phyloP scores from a whole-genome alignment of 2,329 filamentous ascomycete genomes.

The Penicillium polonicum region DNA sequence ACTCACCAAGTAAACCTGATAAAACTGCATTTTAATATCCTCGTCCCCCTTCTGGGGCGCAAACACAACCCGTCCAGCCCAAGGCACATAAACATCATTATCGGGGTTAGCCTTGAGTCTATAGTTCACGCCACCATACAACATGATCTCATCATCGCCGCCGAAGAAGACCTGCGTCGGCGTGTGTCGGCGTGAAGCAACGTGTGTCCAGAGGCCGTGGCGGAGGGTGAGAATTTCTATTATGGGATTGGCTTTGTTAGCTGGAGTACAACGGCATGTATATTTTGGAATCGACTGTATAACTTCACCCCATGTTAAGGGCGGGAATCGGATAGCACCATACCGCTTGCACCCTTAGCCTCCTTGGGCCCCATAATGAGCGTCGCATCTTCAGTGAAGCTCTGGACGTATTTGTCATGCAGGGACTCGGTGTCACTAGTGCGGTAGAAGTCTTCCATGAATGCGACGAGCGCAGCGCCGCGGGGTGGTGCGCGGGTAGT shows the following conservation, averaged over 20 bases:
- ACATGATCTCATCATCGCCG: slow-evolving; percentile 37
- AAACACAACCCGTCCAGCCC: slow-evolving; percentile 40
- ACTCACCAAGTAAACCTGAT: slow-evolving; percentile 44
- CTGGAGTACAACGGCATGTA: not conserved
- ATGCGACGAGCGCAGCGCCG: slow-evolving; percentile 28
- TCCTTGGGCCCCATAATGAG: slow-evolving; percentile 41
- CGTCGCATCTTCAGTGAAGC: slow-evolving; percentile 38
- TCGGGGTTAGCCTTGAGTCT: slow-evolving; percentile 31
- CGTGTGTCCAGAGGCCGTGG: slow-evolving; percentile 39
- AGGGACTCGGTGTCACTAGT: slow-evolving; percentile 37
- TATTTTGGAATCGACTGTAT: not conserved
- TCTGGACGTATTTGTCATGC: slow-evolving; percentile 37
- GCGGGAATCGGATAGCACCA: not conserved
- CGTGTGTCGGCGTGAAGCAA: slow-evolving; percentile 34
- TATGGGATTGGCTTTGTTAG: not conserved
- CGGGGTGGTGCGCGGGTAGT: slow-evolving; percentile 26
- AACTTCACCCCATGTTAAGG: not conserved
- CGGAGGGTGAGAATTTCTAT: slow-evolving; percentile 37
- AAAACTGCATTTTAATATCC: slow-evolving; percentile 38
- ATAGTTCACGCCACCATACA: slow-evolving; percentile 39
- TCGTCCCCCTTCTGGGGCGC: slow-evolving; percentile 21
- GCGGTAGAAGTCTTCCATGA: slow-evolving; percentile 39
- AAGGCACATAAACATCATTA: slow-evolving; percentile 38
- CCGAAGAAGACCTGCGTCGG: slow-evolving; percentile 35
- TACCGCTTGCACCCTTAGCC: slow-evolving; percentile 35